Conservation (phyloP, 768 basidiomycete species). For the Hypholoma sublateritium region DNA sequence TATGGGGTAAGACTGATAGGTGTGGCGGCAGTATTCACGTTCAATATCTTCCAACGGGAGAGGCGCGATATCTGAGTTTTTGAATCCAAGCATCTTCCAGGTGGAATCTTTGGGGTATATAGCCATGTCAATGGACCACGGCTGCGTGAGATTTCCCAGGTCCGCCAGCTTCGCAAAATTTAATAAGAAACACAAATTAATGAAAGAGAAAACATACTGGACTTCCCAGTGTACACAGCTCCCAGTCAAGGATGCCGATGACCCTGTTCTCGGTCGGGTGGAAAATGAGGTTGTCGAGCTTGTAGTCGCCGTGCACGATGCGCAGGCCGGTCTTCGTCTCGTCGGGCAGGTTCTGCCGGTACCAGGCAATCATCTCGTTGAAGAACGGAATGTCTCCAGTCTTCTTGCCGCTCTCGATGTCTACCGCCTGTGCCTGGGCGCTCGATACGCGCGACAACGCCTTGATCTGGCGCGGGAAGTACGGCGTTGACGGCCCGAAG, state of each 20-base stretch:
- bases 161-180: constrained; percentile 65
- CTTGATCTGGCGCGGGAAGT: constrained; percentile 93
- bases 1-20: constrained; percentile 71
- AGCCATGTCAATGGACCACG: constrained; percentile 63
- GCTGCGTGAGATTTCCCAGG: constrained; percentile 85
- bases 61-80: constrained; percentile 59
- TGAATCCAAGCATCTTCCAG: constrained; percentile 54
- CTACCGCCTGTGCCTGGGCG: constrained; percentile 70
- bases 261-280: constrained; percentile 90
- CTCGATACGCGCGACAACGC: constrained; percentile 79
- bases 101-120: constrained; percentile 30
- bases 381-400: constrained; percentile 77
- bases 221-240: constrained; percentile 92
- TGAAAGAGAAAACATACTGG: constrained; percentile 50
- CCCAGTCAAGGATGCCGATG: constrained; percentile 97
- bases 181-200: neutral
- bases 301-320: constrained; percentile 98
- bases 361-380: constrained; percentile 75
- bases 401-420: constrained; percentile 58
- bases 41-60: constrained; percentile 73
- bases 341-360: constrained; percentile 69
- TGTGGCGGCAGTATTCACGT: constrained; percentile 74
- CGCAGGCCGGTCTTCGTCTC: constrained; percentile 72
- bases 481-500: constrained; percentile 75
- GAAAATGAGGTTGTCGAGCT: constrained; percentile 96